These are phyloP conservation scores for Suillus paluster DNA, from an alignment of 768 basidiomycete species.

Conservation along the genomic window DNA sequence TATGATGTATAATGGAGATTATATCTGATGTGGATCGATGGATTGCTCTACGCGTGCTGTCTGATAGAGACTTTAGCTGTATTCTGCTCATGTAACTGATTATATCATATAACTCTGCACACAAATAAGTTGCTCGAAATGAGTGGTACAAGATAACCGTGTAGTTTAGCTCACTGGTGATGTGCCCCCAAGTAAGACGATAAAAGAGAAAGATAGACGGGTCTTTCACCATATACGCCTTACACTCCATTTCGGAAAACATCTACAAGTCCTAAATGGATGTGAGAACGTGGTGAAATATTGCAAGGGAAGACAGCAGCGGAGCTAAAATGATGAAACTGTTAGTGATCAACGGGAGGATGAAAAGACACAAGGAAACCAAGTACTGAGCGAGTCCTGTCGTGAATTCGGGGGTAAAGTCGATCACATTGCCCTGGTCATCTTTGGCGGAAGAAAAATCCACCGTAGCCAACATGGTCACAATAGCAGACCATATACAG, in stretches of 20 bases:
- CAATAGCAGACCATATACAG: conserved; percentile 10
- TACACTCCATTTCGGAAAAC: neutral
- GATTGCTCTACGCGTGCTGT: too few relatives aligned
- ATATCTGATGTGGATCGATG: too few relatives aligned
- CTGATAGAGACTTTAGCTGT: too few relatives aligned
- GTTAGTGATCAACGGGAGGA: neutral
- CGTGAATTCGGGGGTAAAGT: conserved; percentile 4
- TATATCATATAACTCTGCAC: too few relatives aligned
- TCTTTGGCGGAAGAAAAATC: conserved; percentile 2
- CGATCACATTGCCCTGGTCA: conserved; percentile 10
- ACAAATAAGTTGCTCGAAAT: too few relatives aligned
- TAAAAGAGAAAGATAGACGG: too few relatives aligned
- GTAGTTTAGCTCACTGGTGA: too few relatives aligned
- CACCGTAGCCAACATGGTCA: conserved; percentile 9
- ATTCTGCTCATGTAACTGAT: too few relatives aligned
- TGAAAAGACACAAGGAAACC: neutral
- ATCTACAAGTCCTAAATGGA: neutral
- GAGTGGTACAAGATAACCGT: too few relatives aligned
- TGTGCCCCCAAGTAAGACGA: too few relatives aligned
- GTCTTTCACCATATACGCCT: too few relatives aligned
- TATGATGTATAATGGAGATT: too few relatives aligned
- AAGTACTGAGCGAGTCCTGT: neutral
- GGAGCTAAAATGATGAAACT: neutral
- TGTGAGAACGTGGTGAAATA: neutral
- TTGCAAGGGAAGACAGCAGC: neutral